These are phyloP conservation scores for Penicillium sclerotiorum DNA, from an alignment of 2,329 filamentous ascomycete species.

Conservation along the genomic window DNA sequence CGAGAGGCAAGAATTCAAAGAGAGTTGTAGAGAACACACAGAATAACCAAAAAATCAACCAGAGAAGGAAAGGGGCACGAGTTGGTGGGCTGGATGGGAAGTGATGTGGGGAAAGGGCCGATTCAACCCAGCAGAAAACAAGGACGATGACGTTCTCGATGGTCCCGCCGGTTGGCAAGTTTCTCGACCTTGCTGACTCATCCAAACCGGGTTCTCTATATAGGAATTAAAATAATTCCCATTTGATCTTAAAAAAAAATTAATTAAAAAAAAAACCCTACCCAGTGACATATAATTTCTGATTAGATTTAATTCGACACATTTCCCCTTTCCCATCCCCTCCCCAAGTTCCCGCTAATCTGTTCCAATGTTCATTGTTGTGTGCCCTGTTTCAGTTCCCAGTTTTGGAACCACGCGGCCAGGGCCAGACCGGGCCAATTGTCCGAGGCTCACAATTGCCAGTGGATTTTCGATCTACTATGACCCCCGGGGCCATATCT, in stretches of 20 bases:
- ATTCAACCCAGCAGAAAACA: constrained; percentile 28
- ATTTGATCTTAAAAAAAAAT: too few species aligned
- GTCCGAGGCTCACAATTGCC: not conserved
- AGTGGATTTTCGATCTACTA: not conserved
- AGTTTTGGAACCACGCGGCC: constrained; percentile 6
- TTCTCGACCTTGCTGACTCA: constrained; percentile 23
- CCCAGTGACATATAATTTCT: too few species aligned
- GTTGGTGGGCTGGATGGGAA: constrained; percentile 12
- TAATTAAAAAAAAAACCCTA: too few species aligned
- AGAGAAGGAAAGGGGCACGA: constrained; percentile 16
- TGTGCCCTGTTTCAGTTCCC: not conserved
- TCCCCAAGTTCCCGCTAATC: not conserved
- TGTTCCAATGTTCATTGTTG: not conserved
- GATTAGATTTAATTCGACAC: not conserved
- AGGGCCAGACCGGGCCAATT: constrained; percentile 17
- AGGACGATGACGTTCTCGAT: constrained; percentile 38
- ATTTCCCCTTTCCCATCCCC: too few species aligned
- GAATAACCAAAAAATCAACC: constrained; percentile 4
- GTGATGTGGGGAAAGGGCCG: constrained; percentile 35
- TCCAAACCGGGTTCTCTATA: not conserved
- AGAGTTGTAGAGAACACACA: constrained; percentile 9
- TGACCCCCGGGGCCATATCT: not conserved
- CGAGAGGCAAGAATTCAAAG: not conserved
- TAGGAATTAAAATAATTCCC: too few species aligned
- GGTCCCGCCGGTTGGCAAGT: constrained; percentile 19